Base-by-base conservation (phyloP, 2,329 filamentous ascomycete species). In the Septoria petroselini region DNA sequence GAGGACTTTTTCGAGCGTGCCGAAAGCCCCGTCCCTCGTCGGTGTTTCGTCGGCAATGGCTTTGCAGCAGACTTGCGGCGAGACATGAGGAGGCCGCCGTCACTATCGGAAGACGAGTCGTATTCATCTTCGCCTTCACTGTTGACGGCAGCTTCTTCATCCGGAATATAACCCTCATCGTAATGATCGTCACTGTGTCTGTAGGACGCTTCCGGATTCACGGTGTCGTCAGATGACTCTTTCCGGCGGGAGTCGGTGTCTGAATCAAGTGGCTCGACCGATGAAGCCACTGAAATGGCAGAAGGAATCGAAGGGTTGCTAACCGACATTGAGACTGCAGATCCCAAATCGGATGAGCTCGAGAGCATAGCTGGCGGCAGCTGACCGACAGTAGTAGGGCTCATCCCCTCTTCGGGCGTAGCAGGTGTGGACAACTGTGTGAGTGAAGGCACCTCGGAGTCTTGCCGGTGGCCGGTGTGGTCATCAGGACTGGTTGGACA, bases 221-320 rank as follows among this genome's bases (percentile, higher is more conserved):
- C 57, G 0, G 69, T 71, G 19, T 70, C 67, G 15, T 63, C 64
- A 8, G 69, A 69, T 6, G 65, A 57, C 23, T 59, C 57, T 40
- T 70, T 67, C 39, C 73, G 73, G 21, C 46, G 35, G 19, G 67
- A 67, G 7, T 68, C 63, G 35, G 61, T 59, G 11, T 53, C 53
- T n/a, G 61, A 58, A 14, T 62, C 61, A 5, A 48, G 41, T 3
- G 67, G 66, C 14, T 68, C 70, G 14, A 72, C 50, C 7, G 73
- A 76, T 0, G 74, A 76, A 30, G 67, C 68, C 30, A 72, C 72
- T 1, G 74, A 76, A n/a, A 71, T 69, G 12, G 74, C 70, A 7
- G 75, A 77, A 1, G 75, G 75, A 18, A 77, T 75, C 1, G 75
- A 77, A 8, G 74, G 74, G 48, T 76, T 73, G 7, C 74, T 76